A percentile compares a stretch with the other conserved stretches of the same genome.
Conservation (phyloP, 257 asterid species). For the Nemophila menziesii region DNA sequence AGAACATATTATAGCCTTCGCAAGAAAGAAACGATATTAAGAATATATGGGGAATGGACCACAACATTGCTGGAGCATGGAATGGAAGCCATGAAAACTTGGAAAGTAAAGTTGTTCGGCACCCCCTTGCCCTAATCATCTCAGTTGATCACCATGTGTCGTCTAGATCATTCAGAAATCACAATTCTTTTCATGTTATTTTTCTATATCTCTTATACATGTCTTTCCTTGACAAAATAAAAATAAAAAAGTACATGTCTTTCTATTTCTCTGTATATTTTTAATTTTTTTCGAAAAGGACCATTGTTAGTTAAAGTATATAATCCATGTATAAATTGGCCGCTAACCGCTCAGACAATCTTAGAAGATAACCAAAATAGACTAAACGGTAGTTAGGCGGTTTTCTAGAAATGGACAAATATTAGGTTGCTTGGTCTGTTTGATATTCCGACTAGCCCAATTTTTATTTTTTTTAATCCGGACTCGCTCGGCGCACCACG, state of each 20-base stretch:
- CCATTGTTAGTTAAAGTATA: no score
- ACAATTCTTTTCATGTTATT: background rate
- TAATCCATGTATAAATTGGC: no score
- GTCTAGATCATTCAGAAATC: background rate
- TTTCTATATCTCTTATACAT: conserved; percentile 1
- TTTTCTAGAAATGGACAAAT: no score
- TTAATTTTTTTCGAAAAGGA: no score
- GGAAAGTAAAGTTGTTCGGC: conserved; percentile 6
- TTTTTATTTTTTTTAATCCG: no score
- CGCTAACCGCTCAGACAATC: no score
- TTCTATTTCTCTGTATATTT: no score
- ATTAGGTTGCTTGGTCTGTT: no score
- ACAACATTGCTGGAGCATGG: conserved; percentile 27
- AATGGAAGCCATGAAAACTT: conserved; percentile 27
- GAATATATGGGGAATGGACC: conserved; percentile 16
- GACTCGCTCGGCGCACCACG: no score
- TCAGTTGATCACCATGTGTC: background rate
- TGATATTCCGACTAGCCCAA: no score
- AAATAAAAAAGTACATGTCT: background rate
- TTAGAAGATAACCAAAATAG: no score
- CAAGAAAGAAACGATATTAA: background rate
- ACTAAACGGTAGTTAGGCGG: no score
- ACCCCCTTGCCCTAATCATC: background rate
- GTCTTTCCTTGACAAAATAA: background rate
- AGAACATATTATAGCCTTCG: conserved; percentile 3